Percentiles rank a stretch among this genome's conserved stretches.
Conservation (phyloP, 257 asterid genomes). For the Jaltomata sinuosa region DNA sequence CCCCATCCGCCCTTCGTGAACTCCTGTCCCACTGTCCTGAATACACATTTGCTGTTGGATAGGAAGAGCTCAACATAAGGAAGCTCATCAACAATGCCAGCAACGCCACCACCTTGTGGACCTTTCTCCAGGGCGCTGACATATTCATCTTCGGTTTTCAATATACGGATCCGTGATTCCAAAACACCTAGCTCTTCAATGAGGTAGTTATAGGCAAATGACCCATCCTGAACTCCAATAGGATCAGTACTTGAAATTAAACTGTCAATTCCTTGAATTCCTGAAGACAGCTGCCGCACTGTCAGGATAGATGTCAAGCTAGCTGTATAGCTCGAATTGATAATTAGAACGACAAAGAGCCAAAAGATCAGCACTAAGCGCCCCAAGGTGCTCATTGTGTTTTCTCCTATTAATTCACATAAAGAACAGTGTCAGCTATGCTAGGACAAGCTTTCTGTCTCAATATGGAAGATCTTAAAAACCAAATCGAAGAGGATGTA, state of each 20-base stretch:
- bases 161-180: constrained; percentile 46
- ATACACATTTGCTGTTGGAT: constrained; percentile 56
- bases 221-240: constrained; percentile 86
- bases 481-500: not conserved
- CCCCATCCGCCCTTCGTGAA: constrained; percentile 97
- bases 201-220: constrained; percentile 70
- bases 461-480: not conserved
- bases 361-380: constrained; percentile 74
- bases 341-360: constrained; percentile 92
- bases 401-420: constrained; percentile 50
- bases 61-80: constrained; percentile 74
- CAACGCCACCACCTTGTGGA: constrained; percentile 73
- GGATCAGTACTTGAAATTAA: constrained; percentile 60
- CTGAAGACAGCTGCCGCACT: constrained; percentile 70
- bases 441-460: not conserved
- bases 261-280: constrained; percentile 70
- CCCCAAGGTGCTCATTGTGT: constrained; percentile 86
- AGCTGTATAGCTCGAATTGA: constrained; percentile 96
- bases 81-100: constrained; percentile 88
- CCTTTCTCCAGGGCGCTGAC: constrained; percentile 40
- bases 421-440: not conserved
- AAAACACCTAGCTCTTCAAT: constrained; percentile 51
- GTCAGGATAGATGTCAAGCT: constrained; percentile 96
- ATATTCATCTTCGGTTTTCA: constrained; percentile 66
- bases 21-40: constrained; percentile 67